A percentile compares a stretch with the other conserved stretches of the same genome.
These are phyloP conservation scores for Ophiosphaerella narmari DNA, from an alignment of 2,329 filamentous ascomycete genomes.

Conservation along the genomic window DNA sequence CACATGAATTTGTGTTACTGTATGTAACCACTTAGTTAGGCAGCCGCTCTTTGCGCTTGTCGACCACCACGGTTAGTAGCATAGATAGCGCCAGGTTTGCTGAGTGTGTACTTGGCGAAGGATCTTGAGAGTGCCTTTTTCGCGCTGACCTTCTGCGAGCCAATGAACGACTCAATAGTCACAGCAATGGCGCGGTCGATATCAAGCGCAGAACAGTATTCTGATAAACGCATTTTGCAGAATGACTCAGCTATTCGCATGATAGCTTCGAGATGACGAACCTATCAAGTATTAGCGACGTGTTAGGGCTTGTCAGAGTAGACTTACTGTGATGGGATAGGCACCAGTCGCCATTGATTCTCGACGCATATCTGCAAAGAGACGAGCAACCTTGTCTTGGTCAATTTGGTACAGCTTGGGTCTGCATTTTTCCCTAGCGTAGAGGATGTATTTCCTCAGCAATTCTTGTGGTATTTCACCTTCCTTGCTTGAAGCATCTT, in stretches of 20 bases:
- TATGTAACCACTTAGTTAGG: constrained; percentile 12
- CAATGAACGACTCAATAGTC: constrained; percentile 93
- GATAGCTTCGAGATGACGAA: constrained; percentile 96
- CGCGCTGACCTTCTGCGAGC: constrained; percentile 94
- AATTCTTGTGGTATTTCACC: constrained; percentile 89
- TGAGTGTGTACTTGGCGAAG: constrained; percentile 85
- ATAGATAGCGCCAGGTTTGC: constrained; percentile 50
- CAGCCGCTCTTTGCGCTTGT: constrained; percentile 35
- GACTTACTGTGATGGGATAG: constrained; percentile 92
- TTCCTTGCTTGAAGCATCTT: constrained; percentile 57
- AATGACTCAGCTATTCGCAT: constrained; percentile 94
- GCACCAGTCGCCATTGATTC: constrained; percentile 93
- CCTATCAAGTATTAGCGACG: constrained; percentile 57
- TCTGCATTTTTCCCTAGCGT: constrained; percentile 83
- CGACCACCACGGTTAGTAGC: constrained; percentile 30
- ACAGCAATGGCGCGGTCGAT: constrained; percentile 98
- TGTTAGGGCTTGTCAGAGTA: not conserved
- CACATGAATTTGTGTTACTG: constrained; percentile 3
- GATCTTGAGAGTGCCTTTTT: constrained; percentile 94
- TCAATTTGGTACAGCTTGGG: constrained; percentile 98
- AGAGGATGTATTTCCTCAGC: constrained; percentile 94
- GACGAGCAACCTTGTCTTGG: constrained; percentile 90
- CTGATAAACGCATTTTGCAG: constrained; percentile 96
- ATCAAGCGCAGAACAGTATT: constrained; percentile 87
- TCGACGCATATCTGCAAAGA: constrained; percentile 95